A percentile compares a stretch with the other conserved stretches of the same genome.
phyloP scores from a whole-genome alignment of 2,329 filamentous ascomycete genomes.

The Colletotrichum eleusines region DNA sequence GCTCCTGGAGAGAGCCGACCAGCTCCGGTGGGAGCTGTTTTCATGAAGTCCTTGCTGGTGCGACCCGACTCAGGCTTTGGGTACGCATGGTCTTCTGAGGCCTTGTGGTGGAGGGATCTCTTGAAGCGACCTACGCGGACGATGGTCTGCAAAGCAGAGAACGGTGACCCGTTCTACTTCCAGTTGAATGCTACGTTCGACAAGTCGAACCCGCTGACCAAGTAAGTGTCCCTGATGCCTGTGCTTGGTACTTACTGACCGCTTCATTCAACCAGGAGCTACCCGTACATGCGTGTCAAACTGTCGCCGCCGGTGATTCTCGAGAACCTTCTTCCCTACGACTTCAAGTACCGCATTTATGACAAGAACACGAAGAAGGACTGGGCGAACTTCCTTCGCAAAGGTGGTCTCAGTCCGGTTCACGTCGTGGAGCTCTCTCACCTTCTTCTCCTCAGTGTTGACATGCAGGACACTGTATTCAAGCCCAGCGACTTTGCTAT shows the following conservation, averaged over 20 bases:
- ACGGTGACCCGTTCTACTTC: constrained; percentile 94
- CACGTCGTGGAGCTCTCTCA: constrained; percentile 98
- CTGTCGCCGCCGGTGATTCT: constrained; percentile 93
- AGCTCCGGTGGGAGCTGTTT: constrained; percentile 91
- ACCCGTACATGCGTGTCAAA: constrained; percentile 94
- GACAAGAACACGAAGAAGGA: constrained; percentile 99
- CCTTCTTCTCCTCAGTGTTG: constrained; percentile 89
- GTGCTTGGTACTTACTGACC: constrained; percentile 48
- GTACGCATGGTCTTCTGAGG: constrained; percentile 93
- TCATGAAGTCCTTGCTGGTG: constrained; percentile 87
- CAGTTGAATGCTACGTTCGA: constrained; percentile 91
- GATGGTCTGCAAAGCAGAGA: constrained; percentile 88
- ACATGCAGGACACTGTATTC: constrained; percentile 96
- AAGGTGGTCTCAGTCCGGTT: constrained; percentile 95
- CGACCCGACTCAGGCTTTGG: constrained; percentile 96
- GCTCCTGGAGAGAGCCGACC: constrained; percentile 90
- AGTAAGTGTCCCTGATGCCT: constrained; percentile 58
- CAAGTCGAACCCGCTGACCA: constrained; percentile 83
- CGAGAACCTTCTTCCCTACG: constrained; percentile 94
- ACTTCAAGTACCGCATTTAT: constrained; percentile 99
- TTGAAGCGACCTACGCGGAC: constrained; percentile 87
- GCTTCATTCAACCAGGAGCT: constrained; percentile 65
- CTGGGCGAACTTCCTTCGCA: constrained; percentile 97
- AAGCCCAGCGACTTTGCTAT: constrained; percentile 97
- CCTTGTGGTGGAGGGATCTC: constrained; percentile 92